phyloP scores from a whole-genome alignment of 352 stramenopile species.

The Phytopythium sindhum region DNA sequence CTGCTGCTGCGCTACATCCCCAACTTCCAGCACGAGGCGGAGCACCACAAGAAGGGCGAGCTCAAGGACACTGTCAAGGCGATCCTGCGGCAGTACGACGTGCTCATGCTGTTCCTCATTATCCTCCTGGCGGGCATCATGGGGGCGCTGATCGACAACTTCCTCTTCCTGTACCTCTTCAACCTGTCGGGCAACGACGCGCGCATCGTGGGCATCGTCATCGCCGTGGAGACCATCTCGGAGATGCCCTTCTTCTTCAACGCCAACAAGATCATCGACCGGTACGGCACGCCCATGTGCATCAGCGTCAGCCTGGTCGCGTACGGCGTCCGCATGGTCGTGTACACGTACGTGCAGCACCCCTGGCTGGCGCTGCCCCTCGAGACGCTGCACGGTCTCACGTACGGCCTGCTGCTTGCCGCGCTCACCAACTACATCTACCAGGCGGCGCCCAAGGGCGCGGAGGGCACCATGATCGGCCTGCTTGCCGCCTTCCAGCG shows the following conservation, averaged over 20 bases:
- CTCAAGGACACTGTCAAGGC: constrained; percentile 25
- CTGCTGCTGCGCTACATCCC: constrained; percentile 34
- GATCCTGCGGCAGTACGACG: constrained; percentile 26
- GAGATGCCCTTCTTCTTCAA: constrained; percentile 48
- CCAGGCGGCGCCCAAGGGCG: constrained; percentile 25
- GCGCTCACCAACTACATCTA: constrained; percentile 49
- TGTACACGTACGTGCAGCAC: constrained; percentile 33
- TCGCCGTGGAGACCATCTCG: constrained; percentile 34
- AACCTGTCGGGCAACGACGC: constrained; percentile 31
- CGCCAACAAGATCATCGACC: constrained; percentile 39
- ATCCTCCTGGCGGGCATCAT: constrained; percentile 33
- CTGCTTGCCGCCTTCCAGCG: constrained; percentile 35
- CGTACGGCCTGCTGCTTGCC: constrained; percentile 33
- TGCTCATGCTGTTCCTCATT: constrained; percentile 31
- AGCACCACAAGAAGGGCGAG: constrained; percentile 28
- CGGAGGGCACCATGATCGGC: constrained; percentile 41
- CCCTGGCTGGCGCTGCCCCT: constrained; percentile 36
- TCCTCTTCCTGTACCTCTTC: constrained; percentile 34
- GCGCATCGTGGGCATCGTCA: constrained; percentile 35
- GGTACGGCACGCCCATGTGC: constrained; percentile 32
- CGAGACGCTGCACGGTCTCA: constrained; percentile 37
- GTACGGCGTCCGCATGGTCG: constrained; percentile 34
- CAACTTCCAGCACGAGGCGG: constrained; percentile 28
- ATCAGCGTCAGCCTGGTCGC: constrained; percentile 30
- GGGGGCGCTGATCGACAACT: constrained; percentile 28